Conservation (phyloP, 192 early-diverging fungal species). For the Linnemannia schmuckeri region DNA sequence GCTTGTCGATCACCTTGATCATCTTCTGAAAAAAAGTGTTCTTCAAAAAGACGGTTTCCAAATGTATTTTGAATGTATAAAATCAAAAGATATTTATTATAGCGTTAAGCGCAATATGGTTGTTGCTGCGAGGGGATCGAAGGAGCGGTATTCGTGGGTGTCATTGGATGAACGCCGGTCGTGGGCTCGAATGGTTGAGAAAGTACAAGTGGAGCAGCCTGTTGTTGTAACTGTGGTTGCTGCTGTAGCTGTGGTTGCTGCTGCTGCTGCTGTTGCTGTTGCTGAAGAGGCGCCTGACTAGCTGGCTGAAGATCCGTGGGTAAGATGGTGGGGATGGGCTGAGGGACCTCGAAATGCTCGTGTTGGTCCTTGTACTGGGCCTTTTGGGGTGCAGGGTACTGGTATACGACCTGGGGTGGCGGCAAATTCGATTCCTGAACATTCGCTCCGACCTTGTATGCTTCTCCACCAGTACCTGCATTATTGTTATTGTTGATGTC, state of each 20-base stretch:
- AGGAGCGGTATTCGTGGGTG: not conserved
- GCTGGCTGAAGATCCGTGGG: not conserved
- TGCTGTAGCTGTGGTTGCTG: not conserved
- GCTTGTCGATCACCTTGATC: too few species aligned
- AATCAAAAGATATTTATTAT: not conserved
- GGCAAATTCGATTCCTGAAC: not conserved
- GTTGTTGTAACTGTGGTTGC: not conserved
- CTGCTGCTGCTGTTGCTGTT: not conserved
- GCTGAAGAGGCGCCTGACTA: not conserved
- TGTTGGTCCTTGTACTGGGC: not conserved
- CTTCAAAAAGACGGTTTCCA: too few species aligned
- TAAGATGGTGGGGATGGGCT: not conserved
- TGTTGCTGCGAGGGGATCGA: not conserved
- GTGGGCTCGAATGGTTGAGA: not conserved
- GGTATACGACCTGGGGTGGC: not conserved
- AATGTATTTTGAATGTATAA: not conserved
- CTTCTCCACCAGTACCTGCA: not conserved
- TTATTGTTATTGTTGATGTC: not conserved
- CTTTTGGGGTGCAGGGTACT: not conserved
- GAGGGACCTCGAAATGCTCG: not conserved
- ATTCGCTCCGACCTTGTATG: not conserved
- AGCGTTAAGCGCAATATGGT: not conserved
- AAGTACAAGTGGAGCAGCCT: not conserved
- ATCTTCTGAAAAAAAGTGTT: too few species aligned
- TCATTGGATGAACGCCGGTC: not conserved